phyloP scores from a whole-genome alignment of 768 basidiomycete species.

The Mycena maculata region DNA sequence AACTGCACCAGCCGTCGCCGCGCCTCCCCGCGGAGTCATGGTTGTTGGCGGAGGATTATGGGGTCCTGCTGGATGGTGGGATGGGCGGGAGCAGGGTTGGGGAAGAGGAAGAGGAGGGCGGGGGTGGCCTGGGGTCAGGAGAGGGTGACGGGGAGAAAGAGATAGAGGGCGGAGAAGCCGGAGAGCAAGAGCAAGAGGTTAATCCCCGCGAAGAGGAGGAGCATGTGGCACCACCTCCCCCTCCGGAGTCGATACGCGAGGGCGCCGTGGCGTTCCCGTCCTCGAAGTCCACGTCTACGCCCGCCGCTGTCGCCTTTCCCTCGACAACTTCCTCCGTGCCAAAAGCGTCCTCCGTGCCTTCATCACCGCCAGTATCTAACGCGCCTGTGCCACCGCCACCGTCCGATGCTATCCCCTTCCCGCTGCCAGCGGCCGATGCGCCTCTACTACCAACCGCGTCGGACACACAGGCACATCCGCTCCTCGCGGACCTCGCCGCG shows the following conservation, averaged over 20 bases:
- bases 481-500: slow-evolving; percentile 58
- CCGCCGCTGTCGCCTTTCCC: no score
- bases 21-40: background rate
- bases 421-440: no score
- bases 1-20: background rate
- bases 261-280: no score
- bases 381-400: no score
- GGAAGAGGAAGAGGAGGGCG: background rate
- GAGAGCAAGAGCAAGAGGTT: slow-evolving; percentile 1
- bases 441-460: background rate
- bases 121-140: background rate
- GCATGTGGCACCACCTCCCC: no score
- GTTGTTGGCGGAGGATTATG: background rate
- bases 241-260: no score
- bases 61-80: no score
- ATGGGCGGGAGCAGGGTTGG: no score
- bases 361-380: no score
- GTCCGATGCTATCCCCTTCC: no score
- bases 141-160: background rate
- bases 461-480: slow-evolving; percentile 39
- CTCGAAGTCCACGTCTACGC: no score
- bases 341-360: background rate
- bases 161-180: background rate
- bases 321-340: no score
- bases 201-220: background rate